A percentile compares a stretch with the other conserved stretches of the same genome.
Conservation (phyloP, 176 grass and related monocot species). For the Ampelocalamus luodianensis region DNA sequence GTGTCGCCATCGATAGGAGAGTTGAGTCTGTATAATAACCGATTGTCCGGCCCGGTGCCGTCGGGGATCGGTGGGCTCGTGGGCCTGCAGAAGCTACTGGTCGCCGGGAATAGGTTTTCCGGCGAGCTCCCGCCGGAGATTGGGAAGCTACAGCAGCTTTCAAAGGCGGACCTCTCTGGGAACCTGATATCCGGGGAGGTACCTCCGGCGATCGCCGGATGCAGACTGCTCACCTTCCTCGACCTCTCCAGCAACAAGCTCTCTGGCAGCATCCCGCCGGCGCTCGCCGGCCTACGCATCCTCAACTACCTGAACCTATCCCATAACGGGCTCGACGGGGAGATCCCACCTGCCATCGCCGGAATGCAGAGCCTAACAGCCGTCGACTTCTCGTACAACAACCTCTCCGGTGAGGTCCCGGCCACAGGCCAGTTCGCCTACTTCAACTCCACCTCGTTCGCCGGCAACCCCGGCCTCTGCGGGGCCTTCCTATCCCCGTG, state of each 20-base stretch:
- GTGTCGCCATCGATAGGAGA: conserved; percentile 66
- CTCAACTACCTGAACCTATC: conserved; percentile 94
- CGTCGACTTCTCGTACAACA: conserved; percentile 88
- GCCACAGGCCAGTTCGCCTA: conserved; percentile 79
- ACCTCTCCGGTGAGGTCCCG: conserved; percentile 70
- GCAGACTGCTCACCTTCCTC: conserved; percentile 72
- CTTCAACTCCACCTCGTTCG: conserved; percentile 86
- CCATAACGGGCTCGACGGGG: conserved; percentile 62
- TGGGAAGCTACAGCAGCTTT: conserved; percentile 69
- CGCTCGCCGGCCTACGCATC: conserved; percentile 61
- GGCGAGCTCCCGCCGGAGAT: conserved; percentile 63
- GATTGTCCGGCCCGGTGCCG: conserved; percentile 61
- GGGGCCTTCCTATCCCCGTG: conserved; percentile 65
- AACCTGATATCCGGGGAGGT: conserved; percentile 65
- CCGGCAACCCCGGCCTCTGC: conserved; percentile 73
- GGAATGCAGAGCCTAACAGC: conserved; percentile 94
- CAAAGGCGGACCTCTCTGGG: conserved; percentile 69
- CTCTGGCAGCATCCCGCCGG: conserved; percentile 63
- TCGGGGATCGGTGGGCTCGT: conserved; percentile 61
- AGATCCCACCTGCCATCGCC: conserved; percentile 66
- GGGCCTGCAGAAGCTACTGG: conserved; percentile 79
- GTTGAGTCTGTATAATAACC: conserved; percentile 77
- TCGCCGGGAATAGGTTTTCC: conserved; percentile 64
- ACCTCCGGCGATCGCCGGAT: conserved; percentile 58
- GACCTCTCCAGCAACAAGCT: conserved; percentile 76